Evolutionary conservation across 2,329 filamentous ascomycete species (phyloP), one percentile per base, ranked within the genome.

Genomic region (Parascedosporium putredinis): DNA sequence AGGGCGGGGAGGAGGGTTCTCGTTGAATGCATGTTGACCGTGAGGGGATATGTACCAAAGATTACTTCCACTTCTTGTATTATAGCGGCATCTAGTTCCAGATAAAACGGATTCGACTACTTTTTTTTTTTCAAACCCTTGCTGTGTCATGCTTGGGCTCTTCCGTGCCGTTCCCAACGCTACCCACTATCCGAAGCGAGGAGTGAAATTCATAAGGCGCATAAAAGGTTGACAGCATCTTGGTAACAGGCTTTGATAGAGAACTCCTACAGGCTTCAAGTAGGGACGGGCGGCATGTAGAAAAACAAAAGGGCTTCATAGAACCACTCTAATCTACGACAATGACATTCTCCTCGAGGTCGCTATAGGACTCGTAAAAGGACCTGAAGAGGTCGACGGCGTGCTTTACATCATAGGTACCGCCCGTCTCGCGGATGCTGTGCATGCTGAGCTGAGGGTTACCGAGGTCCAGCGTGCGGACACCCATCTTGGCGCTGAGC

Each of bases 361-460:
- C 78, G n/a, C 85, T 85, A 63, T 89, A 98, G 62, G 86, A 78
- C 57, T 84, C 75, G 64, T 95, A 90, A 69, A 96, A 98, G 57
- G 84, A 81, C 55, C 85, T 81, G 66, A 98, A 97, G 49, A 98
- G 65, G 60, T 84, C 83, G 55, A 95, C 82, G 0, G 87, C 86
- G 68, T 93, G 80, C 57, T 86, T 86, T 1, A 97, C 85, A 68
- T 98, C 91, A 58, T 89, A 80, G 1, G 84, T 81, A 34, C 93
- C 93, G 22, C 87, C 86, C 40, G 88, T 95, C 74, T 97, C 93
- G 50, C 93, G 82, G 61, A 96, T 96, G 62, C 86, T 93, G 69
- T 97, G 91, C 93, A 97, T 97, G 63, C 86, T 89, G 55, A 96
- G 73, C 71, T 97, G 91, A 24, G 91, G 84, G 68, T 96, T 97